phyloP scores from a whole-genome alignment of 1,284 basidiomycete genomes.

The Tilletia caries region DNA sequence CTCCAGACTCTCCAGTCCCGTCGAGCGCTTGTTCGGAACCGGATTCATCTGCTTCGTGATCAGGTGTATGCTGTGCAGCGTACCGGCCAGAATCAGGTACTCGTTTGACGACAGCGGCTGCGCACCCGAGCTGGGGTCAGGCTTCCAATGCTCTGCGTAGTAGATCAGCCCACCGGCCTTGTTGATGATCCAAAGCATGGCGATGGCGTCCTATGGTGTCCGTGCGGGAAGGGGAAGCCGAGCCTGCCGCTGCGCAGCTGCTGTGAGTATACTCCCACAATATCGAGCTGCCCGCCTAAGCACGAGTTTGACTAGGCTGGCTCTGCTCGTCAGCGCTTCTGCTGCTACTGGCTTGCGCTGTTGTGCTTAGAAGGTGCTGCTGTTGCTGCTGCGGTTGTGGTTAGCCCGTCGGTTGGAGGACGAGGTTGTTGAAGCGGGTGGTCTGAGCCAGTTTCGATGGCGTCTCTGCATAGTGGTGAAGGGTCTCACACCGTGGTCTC shows the following conservation, averaged over 20 bases:
- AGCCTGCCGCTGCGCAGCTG: not conserved
- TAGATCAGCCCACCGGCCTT: conserved; percentile 97
- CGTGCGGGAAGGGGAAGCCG: not conserved
- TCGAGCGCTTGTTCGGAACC: conserved; percentile 57
- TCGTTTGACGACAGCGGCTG: conserved; percentile 77
- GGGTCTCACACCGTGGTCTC: too few relatives aligned
- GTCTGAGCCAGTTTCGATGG: too few relatives aligned
- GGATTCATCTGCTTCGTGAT: conserved; percentile 91
- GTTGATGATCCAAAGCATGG: conserved; percentile 85
- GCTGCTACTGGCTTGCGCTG: too few relatives aligned
- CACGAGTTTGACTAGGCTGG: too few relatives aligned
- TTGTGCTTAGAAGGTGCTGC: too few relatives aligned
- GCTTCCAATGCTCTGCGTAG: conserved; percentile 69
- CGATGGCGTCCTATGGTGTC: conserved; percentile 25
- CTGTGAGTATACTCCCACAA: too few relatives aligned
- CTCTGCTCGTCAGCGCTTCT: too few relatives aligned
- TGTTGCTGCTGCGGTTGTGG: too few relatives aligned
- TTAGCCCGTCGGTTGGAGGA: not conserved
- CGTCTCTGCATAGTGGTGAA: too few relatives aligned
- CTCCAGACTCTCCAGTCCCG: conserved; percentile 88
- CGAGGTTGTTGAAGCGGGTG: too few relatives aligned
- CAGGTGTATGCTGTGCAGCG: conserved; percentile 94
- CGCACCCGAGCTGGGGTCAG: conserved; percentile 14
- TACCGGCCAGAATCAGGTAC: conserved; percentile 92
- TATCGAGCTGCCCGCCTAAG: too few relatives aligned